phyloP scores from a whole-genome alignment of 1,139 yeast genomes.

The Magnusiomyces ingens region DNA sequence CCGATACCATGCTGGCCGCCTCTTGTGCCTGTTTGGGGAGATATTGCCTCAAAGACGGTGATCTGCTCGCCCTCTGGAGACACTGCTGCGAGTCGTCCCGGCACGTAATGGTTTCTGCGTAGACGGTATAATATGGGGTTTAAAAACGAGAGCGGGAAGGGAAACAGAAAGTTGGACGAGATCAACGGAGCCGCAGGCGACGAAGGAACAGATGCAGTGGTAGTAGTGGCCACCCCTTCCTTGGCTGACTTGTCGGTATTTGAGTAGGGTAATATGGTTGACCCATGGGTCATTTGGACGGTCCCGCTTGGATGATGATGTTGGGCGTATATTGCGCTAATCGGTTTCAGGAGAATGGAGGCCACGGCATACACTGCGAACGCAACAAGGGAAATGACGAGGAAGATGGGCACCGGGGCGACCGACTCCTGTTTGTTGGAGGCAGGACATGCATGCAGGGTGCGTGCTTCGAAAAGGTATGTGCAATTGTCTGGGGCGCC shows the following conservation, averaged over 20 bases:
- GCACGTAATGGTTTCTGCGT: background rate
- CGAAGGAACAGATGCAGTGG: too few relatives aligned
- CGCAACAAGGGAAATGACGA: conserved; percentile 32
- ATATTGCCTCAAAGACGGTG: background rate
- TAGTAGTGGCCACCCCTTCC: too few relatives aligned
- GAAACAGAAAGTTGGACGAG: background rate
- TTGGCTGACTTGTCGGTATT: too few relatives aligned
- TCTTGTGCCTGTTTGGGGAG: background rate
- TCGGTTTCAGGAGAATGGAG: conserved; percentile 7
- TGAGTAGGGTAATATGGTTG: too few relatives aligned
- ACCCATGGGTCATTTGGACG: too few relatives aligned
- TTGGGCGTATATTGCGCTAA: too few relatives aligned
- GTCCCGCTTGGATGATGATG: too few relatives aligned
- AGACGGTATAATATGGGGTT: background rate
- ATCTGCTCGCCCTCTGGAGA: background rate
- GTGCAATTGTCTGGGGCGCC: conserved; percentile 73
- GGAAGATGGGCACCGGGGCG: conserved; percentile 27
- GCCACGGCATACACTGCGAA: conserved; percentile 34
- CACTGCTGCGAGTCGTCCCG: background rate
- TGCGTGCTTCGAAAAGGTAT: conserved; percentile 76
- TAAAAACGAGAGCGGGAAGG: background rate
- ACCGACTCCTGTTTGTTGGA: conserved; percentile 42
- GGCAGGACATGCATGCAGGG: conserved; percentile 85
- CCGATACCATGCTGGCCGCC: too few relatives aligned
- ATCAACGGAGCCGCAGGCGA: too few relatives aligned